phyloP scores from a whole-genome alignment of 495 filamentous ascomycete genomes.

The Lasiosphaeriaceae sp. region DNA sequence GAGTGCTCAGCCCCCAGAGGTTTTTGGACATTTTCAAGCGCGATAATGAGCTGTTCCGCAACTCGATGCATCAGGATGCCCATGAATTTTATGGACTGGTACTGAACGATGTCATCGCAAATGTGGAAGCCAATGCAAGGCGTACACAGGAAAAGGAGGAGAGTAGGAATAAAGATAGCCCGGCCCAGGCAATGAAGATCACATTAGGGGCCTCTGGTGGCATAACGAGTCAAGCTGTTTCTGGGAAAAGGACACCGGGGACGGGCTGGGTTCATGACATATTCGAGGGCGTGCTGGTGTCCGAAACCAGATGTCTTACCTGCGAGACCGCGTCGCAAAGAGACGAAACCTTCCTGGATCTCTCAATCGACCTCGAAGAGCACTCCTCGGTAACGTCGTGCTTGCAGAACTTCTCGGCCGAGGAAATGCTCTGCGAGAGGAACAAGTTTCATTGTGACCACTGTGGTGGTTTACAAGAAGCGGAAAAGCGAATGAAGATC shows the following conservation, averaged over 20 bases:
- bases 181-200: slow-evolving; percentile 37
- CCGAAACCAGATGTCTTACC: slow-evolving; percentile 93
- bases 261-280: slow-evolving; percentile 96
- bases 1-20: slow-evolving; percentile 87
- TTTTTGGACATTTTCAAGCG: slow-evolving; percentile 90
- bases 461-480: slow-evolving; percentile 94
- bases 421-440: slow-evolving; percentile 97
- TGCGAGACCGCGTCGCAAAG: slow-evolving; percentile 94
- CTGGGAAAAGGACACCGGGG: slow-evolving; percentile 38
- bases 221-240: slow-evolving; percentile 34
- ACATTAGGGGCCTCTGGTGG: slow-evolving; percentile 42
- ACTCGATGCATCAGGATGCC: slow-evolving; percentile 95
- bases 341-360: slow-evolving; percentile 91
- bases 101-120: slow-evolving; percentile 92
- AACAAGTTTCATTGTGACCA: slow-evolving; percentile 99
- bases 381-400: slow-evolving; percentile 97
- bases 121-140: slow-evolving; percentile 79
- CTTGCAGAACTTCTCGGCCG: slow-evolving; percentile 89
- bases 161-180: slow-evolving; percentile 28
- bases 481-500: slow-evolving; percentile 99
- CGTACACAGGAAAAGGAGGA: slow-evolving; percentile 48
- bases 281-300: slow-evolving; percentile 91
- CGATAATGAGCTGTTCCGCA: slow-evolving; percentile 96
- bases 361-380: slow-evolving; percentile 93
- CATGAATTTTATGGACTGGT: slow-evolving; percentile 95